Percentiles rank a stretch among this genome's conserved stretches.
phyloP scores from a whole-genome alignment of 805 yeast genomes.

The Candida nitratophila region DNA sequence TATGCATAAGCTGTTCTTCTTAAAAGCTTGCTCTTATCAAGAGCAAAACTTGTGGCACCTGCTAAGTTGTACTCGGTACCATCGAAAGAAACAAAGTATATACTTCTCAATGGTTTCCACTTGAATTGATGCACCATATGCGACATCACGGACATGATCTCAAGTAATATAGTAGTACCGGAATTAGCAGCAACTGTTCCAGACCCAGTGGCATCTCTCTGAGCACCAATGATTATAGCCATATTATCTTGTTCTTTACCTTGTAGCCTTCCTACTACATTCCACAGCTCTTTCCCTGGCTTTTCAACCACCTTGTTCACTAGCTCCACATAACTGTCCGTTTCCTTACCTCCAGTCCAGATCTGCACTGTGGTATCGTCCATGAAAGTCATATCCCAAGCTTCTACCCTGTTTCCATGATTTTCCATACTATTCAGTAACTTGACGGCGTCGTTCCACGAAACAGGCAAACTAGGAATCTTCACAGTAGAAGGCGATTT shows the following conservation, averaged over 20 bases:
- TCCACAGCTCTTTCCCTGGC: constrained; percentile 64
- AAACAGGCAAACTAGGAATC: constrained; percentile 71
- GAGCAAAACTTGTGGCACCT: constrained; percentile 78
- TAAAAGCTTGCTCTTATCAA: constrained; percentile 44
- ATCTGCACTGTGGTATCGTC: constrained; percentile 24
- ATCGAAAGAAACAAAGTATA: constrained; percentile 79
- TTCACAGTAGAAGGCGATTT: constrained; percentile 52
- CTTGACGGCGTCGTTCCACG: constrained; percentile 59
- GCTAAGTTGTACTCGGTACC: constrained; percentile 75
- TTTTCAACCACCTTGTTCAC: constrained; percentile 36
- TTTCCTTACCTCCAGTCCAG: constrained; percentile 36
- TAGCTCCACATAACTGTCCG: constrained; percentile 12
- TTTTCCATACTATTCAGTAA: constrained; percentile 31
- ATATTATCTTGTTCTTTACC: constrained; percentile 76
- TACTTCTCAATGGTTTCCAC: constrained; percentile 81
- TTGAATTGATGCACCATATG: constrained; percentile 53
- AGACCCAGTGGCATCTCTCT: constrained; percentile 66
- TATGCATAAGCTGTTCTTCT: constrained; percentile 59
- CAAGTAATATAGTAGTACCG: constrained; percentile 67
- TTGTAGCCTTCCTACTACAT: constrained; percentile 66
- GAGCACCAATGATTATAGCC: constrained; percentile 75
- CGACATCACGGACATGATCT: constrained; percentile 62
- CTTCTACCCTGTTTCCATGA: constrained; percentile 29
- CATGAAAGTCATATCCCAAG: constrained; percentile 26
- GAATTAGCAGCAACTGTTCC: constrained; percentile 73